These are phyloP conservation scores for Setomelanomma holmii DNA, from an alignment of 2,329 filamentous ascomycete species.

Conservation along the genomic window DNA sequence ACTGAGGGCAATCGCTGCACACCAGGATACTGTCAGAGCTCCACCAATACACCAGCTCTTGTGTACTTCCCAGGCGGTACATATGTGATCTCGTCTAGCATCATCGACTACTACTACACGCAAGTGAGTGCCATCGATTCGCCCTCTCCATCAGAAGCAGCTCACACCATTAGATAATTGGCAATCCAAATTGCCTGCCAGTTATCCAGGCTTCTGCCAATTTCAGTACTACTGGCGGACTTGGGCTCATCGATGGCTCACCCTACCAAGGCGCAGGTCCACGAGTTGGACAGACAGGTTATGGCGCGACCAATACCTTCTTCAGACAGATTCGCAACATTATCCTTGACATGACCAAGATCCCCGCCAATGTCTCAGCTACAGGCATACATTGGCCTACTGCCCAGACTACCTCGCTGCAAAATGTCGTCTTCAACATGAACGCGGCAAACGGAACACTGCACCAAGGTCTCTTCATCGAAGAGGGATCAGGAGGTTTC, in stretches of 20 bases:
- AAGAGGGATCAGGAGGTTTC: slow-evolving; percentile 55
- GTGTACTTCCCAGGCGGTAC: slow-evolving; percentile 67
- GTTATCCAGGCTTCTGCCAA: slow-evolving; percentile 60
- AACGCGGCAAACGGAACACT: slow-evolving; percentile 53
- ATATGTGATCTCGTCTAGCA: slow-evolving; percentile 64
- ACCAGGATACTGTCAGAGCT: slow-evolving; percentile 50
- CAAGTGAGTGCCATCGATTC: slow-evolving; percentile 43
- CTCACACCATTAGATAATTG: slow-evolving; percentile 54
- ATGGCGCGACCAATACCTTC: slow-evolving; percentile 66
- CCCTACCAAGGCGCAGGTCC: slow-evolving; percentile 52
- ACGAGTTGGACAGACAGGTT: slow-evolving; percentile 46
- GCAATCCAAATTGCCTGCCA: slow-evolving; percentile 65
- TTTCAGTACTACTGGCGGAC: slow-evolving; percentile 54
- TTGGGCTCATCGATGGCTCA: slow-evolving; percentile 66
- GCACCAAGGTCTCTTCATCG: slow-evolving; percentile 55
- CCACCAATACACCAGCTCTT: slow-evolving; percentile 61
- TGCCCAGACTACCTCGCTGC: slow-evolving; percentile 54
- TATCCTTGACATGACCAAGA: slow-evolving; percentile 64
- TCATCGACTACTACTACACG: slow-evolving; percentile 70
- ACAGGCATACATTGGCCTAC: slow-evolving; percentile 57
- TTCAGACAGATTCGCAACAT: slow-evolving; percentile 71
- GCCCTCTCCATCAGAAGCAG: not conserved
- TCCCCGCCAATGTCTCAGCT: slow-evolving; percentile 55
- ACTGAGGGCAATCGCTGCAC: slow-evolving; percentile 50
- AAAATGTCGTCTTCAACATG: slow-evolving; percentile 56